Base-by-base conservation (phyloP, 768 basidiomycete genomes). In the Kwoniella dejecticola region DNA sequence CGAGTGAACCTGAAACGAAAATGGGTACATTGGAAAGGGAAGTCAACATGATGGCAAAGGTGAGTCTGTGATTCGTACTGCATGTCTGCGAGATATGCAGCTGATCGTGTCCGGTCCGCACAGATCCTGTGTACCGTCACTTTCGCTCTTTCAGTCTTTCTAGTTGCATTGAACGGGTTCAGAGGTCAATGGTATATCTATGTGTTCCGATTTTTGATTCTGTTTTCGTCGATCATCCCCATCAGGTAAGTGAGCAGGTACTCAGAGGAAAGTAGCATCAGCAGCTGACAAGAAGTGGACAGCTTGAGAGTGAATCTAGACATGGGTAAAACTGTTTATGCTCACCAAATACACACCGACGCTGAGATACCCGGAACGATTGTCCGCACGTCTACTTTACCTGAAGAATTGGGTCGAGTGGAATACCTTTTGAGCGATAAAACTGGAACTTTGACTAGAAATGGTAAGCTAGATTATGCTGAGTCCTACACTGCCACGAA, bases 311-410 rank as follows among this genome's bases (percentile, higher is more conserved):
- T 99, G 54, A 99, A 99, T 70, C 84, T 99, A 54, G 96, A 99
- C 78, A 98, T 99, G 94, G 96, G 96, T 58, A 99, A 99, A 81
- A 98, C 94, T 0, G 89, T 98, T 42, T 99, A 99, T 70, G 93
- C 91, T 0, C 88, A 89, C 42, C 90, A 93, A 67, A 98, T 98
- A 58, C 92, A 94, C 88, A 88, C 85, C 52, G 96, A 98, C 80
- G 75, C 69, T 45, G 91, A 97, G 79, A 99, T 99, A 67, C 91
- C 93, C 3, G 86, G 87, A 47, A 96, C 96, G 3, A 96, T 98
- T 63, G 96, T 98, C 7, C 84, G 96, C 13, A 98, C 96, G n/a
- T 91, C 89, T 71, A 99, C 96, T 0, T 83, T 99, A 3, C 96
- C 96, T 0, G 96, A 99, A 77, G 94, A 98, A 76, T 83, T 98